Evolutionary conservation across 805 yeast genomes (phyloP).

Genomic region (Teunomyces kruisii): DNA sequence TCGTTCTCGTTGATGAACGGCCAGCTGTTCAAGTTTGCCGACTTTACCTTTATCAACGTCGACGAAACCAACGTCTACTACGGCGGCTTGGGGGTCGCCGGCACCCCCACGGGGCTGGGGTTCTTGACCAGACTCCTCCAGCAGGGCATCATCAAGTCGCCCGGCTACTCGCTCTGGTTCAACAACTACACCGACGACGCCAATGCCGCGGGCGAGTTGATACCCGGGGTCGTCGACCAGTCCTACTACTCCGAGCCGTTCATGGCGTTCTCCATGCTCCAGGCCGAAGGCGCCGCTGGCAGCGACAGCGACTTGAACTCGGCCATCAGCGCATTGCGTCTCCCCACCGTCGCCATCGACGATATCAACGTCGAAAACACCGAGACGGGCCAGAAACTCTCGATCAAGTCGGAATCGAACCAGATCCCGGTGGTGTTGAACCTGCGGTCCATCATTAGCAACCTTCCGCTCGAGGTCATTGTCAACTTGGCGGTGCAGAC

Average conservation of each 20-base stretch:
- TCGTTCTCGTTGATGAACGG: slow-evolving; percentile 14
- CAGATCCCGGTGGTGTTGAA: slow-evolving; percentile 59
- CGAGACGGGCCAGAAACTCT: slow-evolving; percentile 33
- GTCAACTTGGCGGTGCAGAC: slow-evolving; percentile 67
- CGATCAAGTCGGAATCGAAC: slow-evolving; percentile 30
- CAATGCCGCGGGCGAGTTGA: slow-evolving; percentile 31
- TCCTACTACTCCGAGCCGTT: slow-evolving; percentile 46
- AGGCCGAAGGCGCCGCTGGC: slow-evolving; percentile 17
- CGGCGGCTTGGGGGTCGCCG: slow-evolving; percentile 40
- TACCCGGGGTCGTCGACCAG: slow-evolving; percentile 61
- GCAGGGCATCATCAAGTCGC: slow-evolving; percentile 22
- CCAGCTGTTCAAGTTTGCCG: slow-evolving; percentile 12
- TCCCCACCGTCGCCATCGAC: slow-evolving; percentile 33
- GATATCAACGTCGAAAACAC: slow-evolving; percentile 26
- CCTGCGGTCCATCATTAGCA: slow-evolving; percentile 48
- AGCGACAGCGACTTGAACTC: slow-evolving; percentile 2
- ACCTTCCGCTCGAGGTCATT: slow-evolving; percentile 55
- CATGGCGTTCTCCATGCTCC: slow-evolving; percentile 49
- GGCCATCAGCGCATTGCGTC: slow-evolving; percentile 11
- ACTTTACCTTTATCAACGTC: slow-evolving; percentile 30
- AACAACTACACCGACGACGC: slow-evolving; percentile 11
- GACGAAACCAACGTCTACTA: slow-evolving; percentile 18
- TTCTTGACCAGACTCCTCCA: slow-evolving; percentile 22
- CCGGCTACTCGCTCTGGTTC: slow-evolving; percentile 38
- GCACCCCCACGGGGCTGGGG: slow-evolving; percentile 23